A percentile compares a stretch with the other conserved stretches of the same genome.
These are phyloP conservation scores for Mytilinidion resinicola DNA, from an alignment of 495 filamentous ascomycete genomes.

Conservation along the genomic window DNA sequence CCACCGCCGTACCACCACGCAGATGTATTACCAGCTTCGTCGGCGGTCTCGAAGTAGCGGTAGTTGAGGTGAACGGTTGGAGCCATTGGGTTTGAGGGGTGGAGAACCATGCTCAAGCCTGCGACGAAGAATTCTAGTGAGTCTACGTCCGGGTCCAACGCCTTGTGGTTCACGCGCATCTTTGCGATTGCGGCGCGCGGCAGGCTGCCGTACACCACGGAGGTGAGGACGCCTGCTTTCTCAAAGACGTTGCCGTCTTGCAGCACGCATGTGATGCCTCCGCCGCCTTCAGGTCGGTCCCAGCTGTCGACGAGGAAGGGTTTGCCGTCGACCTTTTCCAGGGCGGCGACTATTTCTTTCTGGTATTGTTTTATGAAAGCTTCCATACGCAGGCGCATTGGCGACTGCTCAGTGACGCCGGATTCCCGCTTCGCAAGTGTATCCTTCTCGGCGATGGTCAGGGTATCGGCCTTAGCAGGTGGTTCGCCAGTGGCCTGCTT, in stretches of 20 bases:
- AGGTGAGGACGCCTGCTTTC: conserved; percentile 94
- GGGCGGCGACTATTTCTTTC: conserved; percentile 69
- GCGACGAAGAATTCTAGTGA: conserved; percentile 90
- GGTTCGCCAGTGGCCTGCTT: conserved; percentile 34
- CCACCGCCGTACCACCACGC: conserved; percentile 98
- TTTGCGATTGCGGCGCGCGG: conserved; percentile 81
- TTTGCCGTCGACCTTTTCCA: conserved; percentile 73
- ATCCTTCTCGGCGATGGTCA: conserved; percentile 70
- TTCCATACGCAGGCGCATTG: conserved; percentile 98
- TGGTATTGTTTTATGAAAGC: conserved; percentile 89
- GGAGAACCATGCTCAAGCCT: conserved; percentile 84
- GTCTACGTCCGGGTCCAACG: conserved; percentile 67
- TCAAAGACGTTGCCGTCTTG: conserved; percentile 97
- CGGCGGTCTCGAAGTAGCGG: conserved; percentile 94
- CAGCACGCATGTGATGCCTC: conserved; percentile 82
- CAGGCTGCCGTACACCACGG: conserved; percentile 87
- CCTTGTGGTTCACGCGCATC: conserved; percentile 95
- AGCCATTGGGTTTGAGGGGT: conserved; percentile 91
- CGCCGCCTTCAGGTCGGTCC: conserved; percentile 79
- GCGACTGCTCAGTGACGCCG: conserved; percentile 62
- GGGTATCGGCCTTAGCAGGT: conserved; percentile 44
- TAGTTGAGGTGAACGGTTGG: conserved; percentile 98
- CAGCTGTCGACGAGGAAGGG: conserved; percentile 79
- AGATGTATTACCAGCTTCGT: conserved; percentile 61
- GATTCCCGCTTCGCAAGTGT: conserved; percentile 57